Conservation (phyloP, 108 stramenopile genomes). For the Heterococcus sp. region DNA sequence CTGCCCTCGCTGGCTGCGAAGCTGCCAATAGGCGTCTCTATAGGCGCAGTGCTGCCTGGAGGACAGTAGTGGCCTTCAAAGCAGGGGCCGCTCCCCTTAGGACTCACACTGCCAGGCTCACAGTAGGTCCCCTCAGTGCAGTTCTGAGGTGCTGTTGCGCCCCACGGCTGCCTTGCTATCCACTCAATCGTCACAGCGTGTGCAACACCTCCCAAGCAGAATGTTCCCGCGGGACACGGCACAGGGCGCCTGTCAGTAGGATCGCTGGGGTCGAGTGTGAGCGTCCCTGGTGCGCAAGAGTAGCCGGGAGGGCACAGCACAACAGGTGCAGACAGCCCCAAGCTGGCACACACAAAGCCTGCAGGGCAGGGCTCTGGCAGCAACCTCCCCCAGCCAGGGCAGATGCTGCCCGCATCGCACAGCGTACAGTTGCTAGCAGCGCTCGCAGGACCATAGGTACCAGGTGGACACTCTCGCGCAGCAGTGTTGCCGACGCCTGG, state of each 20-base stretch:
- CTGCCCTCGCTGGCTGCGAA: constrained; percentile 63
- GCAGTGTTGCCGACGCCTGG: constrained; percentile 71
- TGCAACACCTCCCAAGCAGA: constrained; percentile 76
- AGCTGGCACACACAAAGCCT: constrained; percentile 71
- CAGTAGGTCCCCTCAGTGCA: constrained; percentile 75
- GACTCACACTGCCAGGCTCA: constrained; percentile 60
- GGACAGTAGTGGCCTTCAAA: constrained; percentile 77
- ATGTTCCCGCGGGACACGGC: constrained; percentile 68
- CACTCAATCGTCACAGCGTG: constrained; percentile 63
- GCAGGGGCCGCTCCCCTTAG: constrained; percentile 66
- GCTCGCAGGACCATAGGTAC: constrained; percentile 62
- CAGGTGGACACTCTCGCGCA: constrained; percentile 71
- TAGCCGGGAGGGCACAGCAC: constrained; percentile 74
- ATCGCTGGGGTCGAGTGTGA: constrained; percentile 64
- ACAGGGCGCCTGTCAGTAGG: constrained; percentile 49
- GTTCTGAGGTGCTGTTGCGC: constrained; percentile 64
- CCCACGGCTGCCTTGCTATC: constrained; percentile 60
- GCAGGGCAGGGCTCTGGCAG: constrained; percentile 67
- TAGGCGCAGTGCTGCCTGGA: constrained; percentile 59
- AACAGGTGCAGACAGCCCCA: constrained; percentile 66
- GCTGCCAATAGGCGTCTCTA: constrained; percentile 67
- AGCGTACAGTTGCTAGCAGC: constrained; percentile 69
- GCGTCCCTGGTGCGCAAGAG: constrained; percentile 68
- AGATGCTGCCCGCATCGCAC: constrained; percentile 71
- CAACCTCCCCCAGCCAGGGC: constrained; percentile 63